Base-by-base conservation (phyloP, 164 flowering plant species). In the Aristolochia fimbriata region DNA sequence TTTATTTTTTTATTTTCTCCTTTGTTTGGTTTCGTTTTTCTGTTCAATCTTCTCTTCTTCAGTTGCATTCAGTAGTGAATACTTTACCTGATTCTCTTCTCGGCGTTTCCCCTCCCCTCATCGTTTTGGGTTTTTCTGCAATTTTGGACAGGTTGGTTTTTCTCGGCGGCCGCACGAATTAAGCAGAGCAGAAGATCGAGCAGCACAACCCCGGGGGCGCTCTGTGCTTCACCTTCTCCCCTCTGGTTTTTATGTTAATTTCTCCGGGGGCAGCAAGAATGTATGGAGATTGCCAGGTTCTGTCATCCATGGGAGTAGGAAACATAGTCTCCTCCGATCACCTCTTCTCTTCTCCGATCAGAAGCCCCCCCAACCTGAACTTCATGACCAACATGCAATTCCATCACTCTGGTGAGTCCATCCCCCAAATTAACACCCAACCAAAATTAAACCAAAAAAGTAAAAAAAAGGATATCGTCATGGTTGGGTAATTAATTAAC, bases 281-380 rank as follows among this genome's bases (percentile, higher is more conserved):
- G 97, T 83, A 71, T 68, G 96, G 91, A 66, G 97, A 90, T 77
- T 87, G 95, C 48, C 91, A 87, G 77, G 88, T 85, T 5, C 33
- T 90, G 75, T 76, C 92, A 24, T 60, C 80, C 20, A 76, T 80
- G 81, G 90, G 82, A 71, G 89, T 78, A 68, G 88, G 86, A n/a
- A 77, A 70, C 55, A 67, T 69, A 4, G 79, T 76, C 16, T 30
- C 75, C 25, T 57, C 85, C 4, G 87, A 81, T 19, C 65, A 79
- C 21, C 58, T 81, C 19, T 86, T 78, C 43, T 67, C 89, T 0
- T 77, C 91, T 0, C 80, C 82, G 37, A 72, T 83, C 61, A 80
- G 76, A 68, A 89, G 86, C 82, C 85, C 90, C 67, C 86, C 90
- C 67, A 87, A 77, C 63, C 78, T 81, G 72, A 84, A 81, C 74